Conservation (phyloP, 768 basidiomycete species). For the Tylopilus plumbeoviolaceoides region DNA sequence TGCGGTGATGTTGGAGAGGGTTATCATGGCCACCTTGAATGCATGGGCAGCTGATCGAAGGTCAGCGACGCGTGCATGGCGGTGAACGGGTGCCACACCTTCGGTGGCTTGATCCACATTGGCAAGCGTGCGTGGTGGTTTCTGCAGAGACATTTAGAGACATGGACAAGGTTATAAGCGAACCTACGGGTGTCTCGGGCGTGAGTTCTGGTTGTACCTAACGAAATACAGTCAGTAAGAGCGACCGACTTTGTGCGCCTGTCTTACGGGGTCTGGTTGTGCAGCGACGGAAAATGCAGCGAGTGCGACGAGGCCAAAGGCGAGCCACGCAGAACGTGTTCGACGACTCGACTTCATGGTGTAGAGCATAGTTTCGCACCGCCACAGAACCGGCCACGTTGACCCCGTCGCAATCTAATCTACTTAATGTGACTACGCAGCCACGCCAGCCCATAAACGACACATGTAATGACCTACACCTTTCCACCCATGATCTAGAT, state of each 20-base stretch:
- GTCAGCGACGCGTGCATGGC: conserved; percentile 1
- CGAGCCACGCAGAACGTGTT: conserved; percentile 49
- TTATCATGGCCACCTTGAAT: conserved; percentile 70
- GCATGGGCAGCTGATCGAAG: conserved; percentile 55
- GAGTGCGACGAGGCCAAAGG: conserved; percentile 55
- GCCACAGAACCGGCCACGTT: conserved; percentile 21
- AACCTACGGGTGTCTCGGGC: conserved; percentile 13
- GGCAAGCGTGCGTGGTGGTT: conserved; percentile 2
- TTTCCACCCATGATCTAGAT: conserved; percentile 22
- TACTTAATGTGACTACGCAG: no score
- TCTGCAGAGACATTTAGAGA: conserved; percentile 6
- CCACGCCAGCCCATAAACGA: neutral
- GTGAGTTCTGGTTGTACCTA: conserved; percentile 16
- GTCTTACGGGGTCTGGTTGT: conserved; percentile 27
- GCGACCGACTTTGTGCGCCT: neutral
- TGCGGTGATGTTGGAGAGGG: conserved; percentile 61
- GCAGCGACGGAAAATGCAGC: conserved; percentile 44
- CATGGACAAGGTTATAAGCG: neutral
- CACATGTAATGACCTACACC: conserved; percentile 6
- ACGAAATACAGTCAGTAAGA: neutral
- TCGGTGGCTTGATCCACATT: conserved; percentile 46
- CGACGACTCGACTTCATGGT: conserved; percentile 20
- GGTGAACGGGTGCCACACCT: conserved; percentile 34
- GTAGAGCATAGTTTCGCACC: neutral
- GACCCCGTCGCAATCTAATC: neutral